Evolutionary conservation across 352 stramenopile genomes (phyloP), one percentile per base, ranked within the genome.

Genomic region (Globisporangium apiculatum): DNA sequence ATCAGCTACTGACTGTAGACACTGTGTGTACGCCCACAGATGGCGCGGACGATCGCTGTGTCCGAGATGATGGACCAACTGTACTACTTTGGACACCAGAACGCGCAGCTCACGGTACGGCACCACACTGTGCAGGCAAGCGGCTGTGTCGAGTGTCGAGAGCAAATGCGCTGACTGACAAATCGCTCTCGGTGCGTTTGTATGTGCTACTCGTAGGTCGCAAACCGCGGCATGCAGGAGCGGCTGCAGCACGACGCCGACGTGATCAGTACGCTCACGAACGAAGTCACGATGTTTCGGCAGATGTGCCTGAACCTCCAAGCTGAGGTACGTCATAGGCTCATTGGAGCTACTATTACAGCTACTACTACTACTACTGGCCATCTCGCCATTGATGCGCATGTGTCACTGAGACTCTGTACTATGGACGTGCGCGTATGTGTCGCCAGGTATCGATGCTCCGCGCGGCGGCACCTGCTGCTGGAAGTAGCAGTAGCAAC

Each of bases 241-340:
- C 77, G 87, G 55, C 53, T 86, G 51, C 77, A 87, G 62, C 76
- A 64, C 24, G 75, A 83, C 51, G 68, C 69, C 18, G 79, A 83
- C 46, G 76, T 89, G 50, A 83, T 89, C 58, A 71, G 52, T 14
- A 62, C 74, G 2, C 72, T 92, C 38, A 77, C 88, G 67, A 86
- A 90, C 65, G 83, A 92, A 68, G 75, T 90, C 56, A 65, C 77
- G 36, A 87, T 92, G 76, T 90, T 90, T 58, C 79, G 78, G 48
- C 76, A 90, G 60, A 88, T 92, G 76, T 92, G 83, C 64, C 64
- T 90, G 50, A 90, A 80, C 58, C 71, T 90, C 43, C 83, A 92
- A 67, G 61, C 73, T 36, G 78, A 92, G 73, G 83, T 92, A 56
- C 67, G 72, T 72, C 9, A 8, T 6, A 18, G 38, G 51, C 10